A percentile compares a stretch with the other conserved stretches of the same genome.
Evolutionary conservation across 345 rosid genomes (phyloP).

Genomic region (Eucalyptus marginata): DNA sequence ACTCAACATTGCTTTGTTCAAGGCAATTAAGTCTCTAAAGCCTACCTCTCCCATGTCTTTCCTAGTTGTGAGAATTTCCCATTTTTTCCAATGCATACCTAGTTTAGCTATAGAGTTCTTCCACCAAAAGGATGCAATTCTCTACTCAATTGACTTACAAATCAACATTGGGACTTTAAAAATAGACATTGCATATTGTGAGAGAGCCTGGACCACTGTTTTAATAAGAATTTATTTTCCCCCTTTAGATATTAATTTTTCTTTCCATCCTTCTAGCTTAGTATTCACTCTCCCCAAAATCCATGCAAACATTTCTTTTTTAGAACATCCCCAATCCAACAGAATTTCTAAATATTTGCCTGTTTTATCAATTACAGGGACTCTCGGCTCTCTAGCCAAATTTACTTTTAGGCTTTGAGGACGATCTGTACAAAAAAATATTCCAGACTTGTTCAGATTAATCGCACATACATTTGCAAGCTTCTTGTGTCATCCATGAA

Average conservation of each 20-base stretch:
- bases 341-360: no score
- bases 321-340: neutral
- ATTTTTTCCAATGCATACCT: neutral
- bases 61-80: neutral
- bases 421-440: no score
- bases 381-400: no score
- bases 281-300: neutral
- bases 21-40: neutral
- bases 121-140: neutral
- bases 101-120: neutral
- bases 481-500: neutral
- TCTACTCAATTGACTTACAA: neutral
- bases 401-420: no score
- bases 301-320: neutral
- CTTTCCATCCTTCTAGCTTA: neutral
- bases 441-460: neutral
- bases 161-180: no score
- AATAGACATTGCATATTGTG: neutral
- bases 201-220: fast-evolving
- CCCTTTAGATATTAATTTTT: neutral
- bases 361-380: no score
- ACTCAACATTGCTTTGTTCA: neutral
- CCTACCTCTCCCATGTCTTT: neutral
- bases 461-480: neutral
- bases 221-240: no score